These are phyloP conservation scores for Pelargonium citronellum DNA, from an alignment of 441 rosid genomes.

Conservation along the genomic window DNA sequence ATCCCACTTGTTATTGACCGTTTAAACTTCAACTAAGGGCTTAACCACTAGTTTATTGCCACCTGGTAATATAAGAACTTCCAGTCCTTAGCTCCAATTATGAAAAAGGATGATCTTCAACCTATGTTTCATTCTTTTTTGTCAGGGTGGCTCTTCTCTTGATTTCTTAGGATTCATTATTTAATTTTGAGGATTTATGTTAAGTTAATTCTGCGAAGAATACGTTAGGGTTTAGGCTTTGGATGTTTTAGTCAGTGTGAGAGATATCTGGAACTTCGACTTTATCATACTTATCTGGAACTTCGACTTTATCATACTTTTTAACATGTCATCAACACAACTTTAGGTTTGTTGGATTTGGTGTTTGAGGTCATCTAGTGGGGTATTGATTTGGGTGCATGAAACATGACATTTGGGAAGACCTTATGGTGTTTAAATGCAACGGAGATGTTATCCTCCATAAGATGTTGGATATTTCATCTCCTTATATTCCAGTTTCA, in stretches of 20 bases:
- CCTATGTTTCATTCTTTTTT: neutral
- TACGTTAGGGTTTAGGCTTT: too few species aligned
- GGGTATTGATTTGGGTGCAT: neutral
- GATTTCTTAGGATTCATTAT: neutral
- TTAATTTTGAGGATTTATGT: too few species aligned
- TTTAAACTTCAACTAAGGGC: neutral
- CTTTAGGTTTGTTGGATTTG: neutral
- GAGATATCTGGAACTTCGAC: neutral
- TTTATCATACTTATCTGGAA: neutral
- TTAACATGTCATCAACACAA: neutral
- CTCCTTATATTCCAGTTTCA: constrained; percentile 7
- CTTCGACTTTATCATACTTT: neutral
- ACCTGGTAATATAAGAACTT: too few species aligned
- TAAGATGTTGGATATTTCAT: constrained; percentile 2
- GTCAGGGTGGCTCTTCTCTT: neutral
- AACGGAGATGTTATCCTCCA: neutral
- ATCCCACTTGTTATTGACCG: neutral
- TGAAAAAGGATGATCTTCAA: too few species aligned
- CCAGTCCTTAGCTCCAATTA: too few species aligned
- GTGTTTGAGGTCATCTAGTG: neutral
- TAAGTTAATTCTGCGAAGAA: too few species aligned
- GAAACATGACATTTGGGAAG: neutral
- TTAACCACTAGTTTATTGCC: neutral
- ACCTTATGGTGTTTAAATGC: neutral
- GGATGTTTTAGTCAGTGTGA: too few species aligned